A percentile compares a stretch with the other conserved stretches of the same genome.
Conservation (phyloP, 495 filamentous ascomycete species). For the Saxophila tyrrhenica region DNA sequence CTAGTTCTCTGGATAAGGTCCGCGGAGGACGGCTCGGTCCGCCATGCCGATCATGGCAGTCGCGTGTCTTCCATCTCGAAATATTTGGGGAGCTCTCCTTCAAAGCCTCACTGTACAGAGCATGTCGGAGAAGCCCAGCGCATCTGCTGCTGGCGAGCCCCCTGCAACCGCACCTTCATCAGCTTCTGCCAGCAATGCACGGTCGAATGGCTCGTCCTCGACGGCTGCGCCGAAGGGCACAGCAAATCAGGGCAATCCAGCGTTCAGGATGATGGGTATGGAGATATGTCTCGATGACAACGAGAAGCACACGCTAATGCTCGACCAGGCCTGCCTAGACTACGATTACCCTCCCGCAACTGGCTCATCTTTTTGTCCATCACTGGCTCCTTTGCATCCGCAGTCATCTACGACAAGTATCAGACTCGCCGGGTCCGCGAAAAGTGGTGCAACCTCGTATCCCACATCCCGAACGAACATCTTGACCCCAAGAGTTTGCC, state of each 20-base stretch:
- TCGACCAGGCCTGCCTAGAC: constrained; percentile 54
- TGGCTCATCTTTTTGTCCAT: constrained; percentile 91
- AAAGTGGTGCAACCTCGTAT: constrained; percentile 78
- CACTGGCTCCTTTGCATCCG: constrained; percentile 61
- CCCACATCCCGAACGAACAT: constrained; percentile 72
- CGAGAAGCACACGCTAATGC: not conserved
- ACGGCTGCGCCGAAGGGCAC: constrained; percentile 9
- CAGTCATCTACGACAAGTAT: constrained; percentile 77
- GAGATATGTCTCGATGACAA: not conserved
- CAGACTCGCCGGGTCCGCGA: constrained; percentile 72
- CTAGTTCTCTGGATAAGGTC: not conserved
- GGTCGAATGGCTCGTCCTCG: not conserved
- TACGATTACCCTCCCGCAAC: constrained; percentile 87
- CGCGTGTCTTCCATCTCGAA: not conserved
- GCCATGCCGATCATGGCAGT: not conserved
- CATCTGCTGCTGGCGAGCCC: not conserved
- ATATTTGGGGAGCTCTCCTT: not conserved
- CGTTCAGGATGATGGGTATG: constrained; percentile 21
- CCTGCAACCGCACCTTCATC: not conserved
- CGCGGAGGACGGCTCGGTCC: constrained; percentile 2
- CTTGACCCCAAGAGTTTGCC: constrained; percentile 59
- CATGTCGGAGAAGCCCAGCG: constrained; percentile 2
- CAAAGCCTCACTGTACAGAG: not conserved
- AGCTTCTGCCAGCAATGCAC: not conserved
- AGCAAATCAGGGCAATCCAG: constrained; percentile 17